Conservation (phyloP, 2,329 filamentous ascomycete genomes). For the Nemania diffusa region DNA sequence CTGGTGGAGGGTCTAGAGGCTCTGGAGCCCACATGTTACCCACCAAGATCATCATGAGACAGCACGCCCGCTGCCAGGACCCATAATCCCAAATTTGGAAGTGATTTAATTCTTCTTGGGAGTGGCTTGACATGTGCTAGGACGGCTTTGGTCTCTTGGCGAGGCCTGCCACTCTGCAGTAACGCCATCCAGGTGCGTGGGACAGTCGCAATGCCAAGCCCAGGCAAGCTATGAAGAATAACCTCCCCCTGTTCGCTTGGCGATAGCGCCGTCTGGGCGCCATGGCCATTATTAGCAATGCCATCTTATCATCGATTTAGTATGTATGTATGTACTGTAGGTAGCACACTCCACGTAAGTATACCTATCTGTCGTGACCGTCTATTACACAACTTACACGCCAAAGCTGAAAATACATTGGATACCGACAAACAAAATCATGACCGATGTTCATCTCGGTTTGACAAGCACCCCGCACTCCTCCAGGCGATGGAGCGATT, state of each 20-base stretch:
- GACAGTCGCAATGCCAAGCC: constrained; percentile 26
- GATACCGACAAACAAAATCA: background rate
- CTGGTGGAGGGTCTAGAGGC: constrained; percentile 33
- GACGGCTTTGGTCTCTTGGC: constrained; percentile 20
- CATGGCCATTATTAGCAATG: constrained; percentile 16
- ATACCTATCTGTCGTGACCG: background rate
- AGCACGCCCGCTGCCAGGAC: constrained; percentile 5
- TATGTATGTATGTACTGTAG: background rate
- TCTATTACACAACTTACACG: too few relatives aligned
- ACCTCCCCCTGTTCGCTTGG: constrained; percentile 28
- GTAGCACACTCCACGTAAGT: background rate
- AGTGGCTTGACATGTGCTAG: constrained; percentile 15
- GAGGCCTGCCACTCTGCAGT: constrained; percentile 25
- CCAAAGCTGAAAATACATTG: background rate
- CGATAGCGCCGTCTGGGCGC: constrained; percentile 6
- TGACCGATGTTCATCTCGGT: background rate
- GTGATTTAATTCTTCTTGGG: constrained; percentile 28
- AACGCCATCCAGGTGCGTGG: constrained; percentile 24
- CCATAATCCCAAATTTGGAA: constrained; percentile 32
- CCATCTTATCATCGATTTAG: constrained; percentile 3
- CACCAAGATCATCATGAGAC: constrained; percentile 35
- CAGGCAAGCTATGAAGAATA: constrained; percentile 5
- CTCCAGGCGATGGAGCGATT: background rate
- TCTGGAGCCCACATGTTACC: constrained; percentile 27
- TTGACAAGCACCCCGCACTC: background rate